A percentile compares a stretch with the other conserved stretches of the same genome.
phyloP scores from a whole-genome alignment of 2,329 filamentous ascomycete species.

The Mariannaea elegans region DNA sequence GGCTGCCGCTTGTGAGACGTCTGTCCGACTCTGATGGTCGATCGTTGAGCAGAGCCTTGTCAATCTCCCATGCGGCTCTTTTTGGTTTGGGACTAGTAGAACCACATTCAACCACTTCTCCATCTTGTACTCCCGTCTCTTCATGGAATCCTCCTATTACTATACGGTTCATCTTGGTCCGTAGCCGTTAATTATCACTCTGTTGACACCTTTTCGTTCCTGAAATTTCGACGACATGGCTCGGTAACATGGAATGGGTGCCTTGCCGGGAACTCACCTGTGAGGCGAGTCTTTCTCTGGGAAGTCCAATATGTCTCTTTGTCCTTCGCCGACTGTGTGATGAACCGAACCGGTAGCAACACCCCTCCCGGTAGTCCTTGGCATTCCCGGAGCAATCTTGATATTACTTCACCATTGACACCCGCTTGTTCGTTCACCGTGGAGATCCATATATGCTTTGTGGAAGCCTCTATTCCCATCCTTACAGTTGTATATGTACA shows the following conservation, averaged over 20 bases:
- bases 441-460: slow-evolving; percentile 22
- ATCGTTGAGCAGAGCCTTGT: neutral
- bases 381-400: neutral
- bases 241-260: slow-evolving; percentile 1
- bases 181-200: neutral
- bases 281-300: neutral
- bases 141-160: neutral
- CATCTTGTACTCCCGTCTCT: neutral
- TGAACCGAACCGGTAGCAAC: neutral
- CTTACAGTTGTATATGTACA: slow-evolving; percentile 45
- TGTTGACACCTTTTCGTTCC: neutral
- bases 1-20: neutral
- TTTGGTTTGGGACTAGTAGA: neutral
- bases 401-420: slow-evolving; percentile 1
- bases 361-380: neutral
- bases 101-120: neutral
- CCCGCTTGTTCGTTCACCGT: slow-evolving; percentile 6
- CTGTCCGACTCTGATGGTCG: neutral
- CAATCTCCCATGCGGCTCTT: neutral
- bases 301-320: slow-evolving; percentile 4
- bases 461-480: slow-evolving; percentile 41
- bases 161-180: slow-evolving; percentile 1
- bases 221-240: neutral
- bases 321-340: neutral
- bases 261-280: neutral